These are phyloP conservation scores for Cladosporium colombiae DNA, from an alignment of 2,329 filamentous ascomycete genomes.

Conservation along the genomic window DNA sequence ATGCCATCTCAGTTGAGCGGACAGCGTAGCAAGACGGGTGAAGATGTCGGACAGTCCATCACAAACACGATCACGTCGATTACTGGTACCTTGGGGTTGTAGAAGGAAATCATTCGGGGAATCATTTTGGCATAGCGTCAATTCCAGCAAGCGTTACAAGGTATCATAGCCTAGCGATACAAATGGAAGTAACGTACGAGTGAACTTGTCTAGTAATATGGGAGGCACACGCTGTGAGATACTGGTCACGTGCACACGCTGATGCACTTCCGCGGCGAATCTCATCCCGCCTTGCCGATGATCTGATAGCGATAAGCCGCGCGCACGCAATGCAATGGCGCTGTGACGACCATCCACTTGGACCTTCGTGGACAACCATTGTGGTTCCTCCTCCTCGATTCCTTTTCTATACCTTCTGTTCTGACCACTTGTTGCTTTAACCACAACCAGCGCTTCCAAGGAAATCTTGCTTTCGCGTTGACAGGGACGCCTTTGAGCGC, in stretches of 20 bases:
- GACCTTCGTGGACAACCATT: conserved; percentile 8
- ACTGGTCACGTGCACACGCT: not conserved
- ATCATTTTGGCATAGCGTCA: not conserved
- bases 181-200: not conserved
- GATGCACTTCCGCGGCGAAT: not conserved
- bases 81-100: conserved; percentile 26
- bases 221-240: not conserved
- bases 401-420: not conserved
- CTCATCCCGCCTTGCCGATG: not conserved
- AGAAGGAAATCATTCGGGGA: not conserved
- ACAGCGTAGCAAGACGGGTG: conserved; percentile 32
- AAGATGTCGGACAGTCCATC: conserved; percentile 29
- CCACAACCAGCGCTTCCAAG: not conserved
- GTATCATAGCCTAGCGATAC: conserved; percentile 6
- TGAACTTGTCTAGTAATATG: not conserved
- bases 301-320: conserved; percentile 16
- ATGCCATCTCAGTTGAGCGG: conserved; percentile 32
- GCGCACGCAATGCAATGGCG: conserved; percentile 5
- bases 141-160: conserved; percentile 10
- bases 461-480: not conserved
- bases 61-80: conserved; percentile 35
- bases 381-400: not conserved
- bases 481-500: not conserved
- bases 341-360: conserved; percentile 2
- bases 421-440: not conserved